Percentiles rank a stretch among this genome's conserved stretches.
phyloP scores from a whole-genome alignment of 495 filamentous ascomycete species.

The Talaromyces adpressus region DNA sequence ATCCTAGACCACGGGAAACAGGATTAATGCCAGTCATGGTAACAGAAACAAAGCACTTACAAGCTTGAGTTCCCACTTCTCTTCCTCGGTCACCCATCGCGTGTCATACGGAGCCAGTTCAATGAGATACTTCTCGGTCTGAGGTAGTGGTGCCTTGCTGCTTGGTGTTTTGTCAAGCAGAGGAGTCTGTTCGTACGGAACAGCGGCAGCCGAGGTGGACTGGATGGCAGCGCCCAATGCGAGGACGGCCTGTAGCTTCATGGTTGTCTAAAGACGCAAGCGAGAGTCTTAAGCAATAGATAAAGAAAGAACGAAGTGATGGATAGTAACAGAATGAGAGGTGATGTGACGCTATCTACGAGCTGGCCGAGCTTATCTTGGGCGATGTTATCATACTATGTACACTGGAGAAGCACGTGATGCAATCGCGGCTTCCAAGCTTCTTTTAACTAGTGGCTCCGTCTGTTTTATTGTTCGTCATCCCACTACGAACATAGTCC shows the following conservation, averaged over 20 bases:
- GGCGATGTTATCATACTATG: neutral
- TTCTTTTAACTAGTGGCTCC: neutral
- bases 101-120: constrained; percentile 83
- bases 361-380: neutral
- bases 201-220: constrained; percentile 21
- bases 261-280: constrained; percentile 8
- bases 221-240: constrained; percentile 28
- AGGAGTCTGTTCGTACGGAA: constrained; percentile 31
- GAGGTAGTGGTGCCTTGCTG: neutral
- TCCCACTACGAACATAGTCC: neutral
- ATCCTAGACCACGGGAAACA: constrained; percentile 40
- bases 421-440: neutral
- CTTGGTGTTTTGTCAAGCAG: constrained; percentile 24
- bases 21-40: neutral
- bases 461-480: neutral
- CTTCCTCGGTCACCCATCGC: constrained; percentile 82
- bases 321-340: neutral
- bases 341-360: neutral
- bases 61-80: constrained; percentile 86
- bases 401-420: neutral
- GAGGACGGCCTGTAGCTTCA: constrained; percentile 25
- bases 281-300: neutral
- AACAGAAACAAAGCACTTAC: constrained; percentile 40
- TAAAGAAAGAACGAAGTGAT: neutral
- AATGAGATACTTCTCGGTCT: constrained; percentile 60